Conservation (phyloP, 257 asterid genomes). For the Jacaranda mimosifolia region DNA sequence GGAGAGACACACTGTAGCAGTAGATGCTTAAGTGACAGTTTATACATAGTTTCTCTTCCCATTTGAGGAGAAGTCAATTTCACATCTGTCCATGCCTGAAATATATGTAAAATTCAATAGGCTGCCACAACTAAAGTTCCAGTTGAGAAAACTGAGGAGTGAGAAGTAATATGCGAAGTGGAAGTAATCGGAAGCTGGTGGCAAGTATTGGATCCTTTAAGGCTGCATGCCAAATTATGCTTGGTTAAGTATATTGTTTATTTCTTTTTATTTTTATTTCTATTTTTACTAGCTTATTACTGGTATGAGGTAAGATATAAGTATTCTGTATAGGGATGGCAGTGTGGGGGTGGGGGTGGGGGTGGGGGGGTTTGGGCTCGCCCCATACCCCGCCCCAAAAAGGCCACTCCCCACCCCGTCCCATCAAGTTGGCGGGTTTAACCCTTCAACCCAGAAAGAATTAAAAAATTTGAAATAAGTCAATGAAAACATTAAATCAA, state of each 20-base stretch:
- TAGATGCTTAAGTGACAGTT: conserved; percentile 72
- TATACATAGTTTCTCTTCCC: conserved; percentile 86
- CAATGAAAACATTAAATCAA: no score
- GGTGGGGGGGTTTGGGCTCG: no score
- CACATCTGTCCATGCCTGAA: conserved; percentile 88
- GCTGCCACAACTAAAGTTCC: no score
- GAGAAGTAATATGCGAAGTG: conserved; percentile 18
- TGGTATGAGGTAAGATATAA: conserved; percentile 9
- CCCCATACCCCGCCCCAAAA: no score
- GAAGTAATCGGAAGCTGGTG: conserved; percentile 5
- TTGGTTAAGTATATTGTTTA: conserved; percentile 29
- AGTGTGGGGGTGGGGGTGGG: no score
- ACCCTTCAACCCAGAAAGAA: no score
- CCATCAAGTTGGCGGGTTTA: no score
- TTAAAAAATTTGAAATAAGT: no score
- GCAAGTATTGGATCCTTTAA: conserved; percentile 13
- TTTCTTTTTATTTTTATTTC: background rate
- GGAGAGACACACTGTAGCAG: conserved; percentile 67
- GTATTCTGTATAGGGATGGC: conserved; percentile 29
- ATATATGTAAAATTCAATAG: conserved; percentile 10
- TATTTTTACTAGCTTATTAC: background rate
- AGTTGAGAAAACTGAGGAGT: background rate
- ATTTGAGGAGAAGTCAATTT: conserved; percentile 96
- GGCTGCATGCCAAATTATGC: background rate
- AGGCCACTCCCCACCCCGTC: no score